Evolutionary conservation across 225 moss, liverwort and hornwort species (phyloP), one percentile per base, ranked within the genome.

Genomic region (Anthoceros angustus): DNA sequence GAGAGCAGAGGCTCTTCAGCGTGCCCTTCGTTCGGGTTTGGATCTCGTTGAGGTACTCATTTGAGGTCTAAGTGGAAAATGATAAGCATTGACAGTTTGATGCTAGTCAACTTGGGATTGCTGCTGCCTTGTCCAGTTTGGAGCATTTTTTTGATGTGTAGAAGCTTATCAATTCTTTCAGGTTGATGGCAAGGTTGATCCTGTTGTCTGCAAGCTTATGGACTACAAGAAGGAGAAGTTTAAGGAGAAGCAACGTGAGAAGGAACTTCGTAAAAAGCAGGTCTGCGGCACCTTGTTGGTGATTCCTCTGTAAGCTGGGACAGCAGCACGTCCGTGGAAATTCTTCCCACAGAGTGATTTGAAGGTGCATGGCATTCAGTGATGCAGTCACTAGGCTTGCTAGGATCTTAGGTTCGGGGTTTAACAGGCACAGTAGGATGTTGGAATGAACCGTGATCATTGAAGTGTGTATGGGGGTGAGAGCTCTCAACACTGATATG

Each of bases 201-300:
- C 95, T 43, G 86, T 88, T 0, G 95, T 91, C 63, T 91, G 91
- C 75, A 98, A 98, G 84, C 74, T 98, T 40, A 88, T 98, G 95
- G 84, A 98, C 69, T 90, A 85, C 70, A 86, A 81, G 71, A 87
- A 89, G 73, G 87, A 92, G 77, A 80, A 61, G 70, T 92, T 98
- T 65, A 98, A 87, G 74, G 95, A 84, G 25, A 98, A 76, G 75
- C 86, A 81, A 78, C 85, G 92, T 66, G 91, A 92, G 75, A 98
- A 86, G 72, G 84, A 89, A 39, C 39, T 84, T 0, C 85, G 85
- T 69, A 98, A 87, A 75, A 88, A 82, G 79, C 95, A 83, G 77
- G 83, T 83, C n/a, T 20, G 72, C 12, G 45, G 23, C 55, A 41
- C 21, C 24, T 39, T 39, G 40, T 42, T 38, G 25, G 25, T 69